Evolutionary conservation across 768 basidiomycete genomes (phyloP).

Genomic region (Rhodotorula kratochvilovae): DNA sequence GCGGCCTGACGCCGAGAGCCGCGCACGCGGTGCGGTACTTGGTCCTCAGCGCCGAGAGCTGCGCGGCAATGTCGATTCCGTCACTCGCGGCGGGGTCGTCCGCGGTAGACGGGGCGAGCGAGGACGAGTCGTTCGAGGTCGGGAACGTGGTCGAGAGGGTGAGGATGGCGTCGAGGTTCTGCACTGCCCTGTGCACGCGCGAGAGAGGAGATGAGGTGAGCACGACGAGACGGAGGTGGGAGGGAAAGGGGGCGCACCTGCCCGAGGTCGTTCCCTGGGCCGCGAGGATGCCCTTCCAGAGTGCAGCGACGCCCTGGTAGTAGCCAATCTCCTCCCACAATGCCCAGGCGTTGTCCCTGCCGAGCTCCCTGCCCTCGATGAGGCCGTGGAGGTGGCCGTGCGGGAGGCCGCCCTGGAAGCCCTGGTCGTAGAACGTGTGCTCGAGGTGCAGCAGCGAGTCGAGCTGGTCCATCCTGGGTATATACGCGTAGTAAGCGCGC

Average conservation of each 20-base stretch:
- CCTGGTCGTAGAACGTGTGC: conserved; percentile 70
- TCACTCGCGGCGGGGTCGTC: conserved; percentile 9
- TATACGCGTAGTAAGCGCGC: too few relatives aligned
- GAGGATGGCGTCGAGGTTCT: conserved; percentile 66
- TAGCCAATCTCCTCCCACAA: conserved; percentile 97
- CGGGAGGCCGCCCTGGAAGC: conserved; percentile 68
- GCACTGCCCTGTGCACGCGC: conserved; percentile 51
- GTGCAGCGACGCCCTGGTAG: conserved; percentile 75
- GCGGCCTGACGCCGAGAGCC: conserved; percentile 63
- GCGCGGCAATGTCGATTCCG: conserved; percentile 66
- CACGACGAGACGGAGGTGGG: not conserved
- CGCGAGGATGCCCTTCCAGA: conserved; percentile 61
- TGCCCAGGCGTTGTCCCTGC: conserved; percentile 84
- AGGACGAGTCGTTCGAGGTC: conserved; percentile 61
- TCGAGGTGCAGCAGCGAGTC: conserved; percentile 34
- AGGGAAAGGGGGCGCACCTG: conserved; percentile 1
- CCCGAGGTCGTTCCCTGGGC: conserved; percentile 19
- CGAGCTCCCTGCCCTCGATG: conserved; percentile 84
- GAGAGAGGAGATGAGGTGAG: not conserved
- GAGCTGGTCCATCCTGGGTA: not conserved
- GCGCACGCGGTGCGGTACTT: conserved; percentile 83
- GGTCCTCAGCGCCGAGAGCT: conserved; percentile 78
- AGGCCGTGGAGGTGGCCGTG: conserved; percentile 86
- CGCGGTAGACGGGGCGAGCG: conserved; percentile 7
- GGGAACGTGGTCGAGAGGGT: conserved; percentile 73